Conservation (phyloP, 2,329 filamentous ascomycete genomes). For the Talaromyces sp. region DNA sequence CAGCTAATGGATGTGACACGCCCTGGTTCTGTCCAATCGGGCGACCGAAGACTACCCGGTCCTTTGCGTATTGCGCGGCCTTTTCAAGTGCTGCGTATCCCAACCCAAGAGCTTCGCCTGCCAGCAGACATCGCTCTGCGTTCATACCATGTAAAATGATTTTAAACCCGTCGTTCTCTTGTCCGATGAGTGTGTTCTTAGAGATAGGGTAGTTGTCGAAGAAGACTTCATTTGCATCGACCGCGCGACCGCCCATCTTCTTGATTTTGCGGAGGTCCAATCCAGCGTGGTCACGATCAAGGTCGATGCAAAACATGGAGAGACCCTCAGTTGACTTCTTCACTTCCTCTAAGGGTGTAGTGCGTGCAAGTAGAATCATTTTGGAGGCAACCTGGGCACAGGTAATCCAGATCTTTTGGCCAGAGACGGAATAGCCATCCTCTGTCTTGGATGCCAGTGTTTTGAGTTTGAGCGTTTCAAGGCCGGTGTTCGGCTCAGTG, state of each 20-base stretch:
- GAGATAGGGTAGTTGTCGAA: slow-evolving; percentile 77
- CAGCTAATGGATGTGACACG: slow-evolving; percentile 61
- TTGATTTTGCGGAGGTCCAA: slow-evolving; percentile 72
- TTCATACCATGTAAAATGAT: slow-evolving; percentile 81
- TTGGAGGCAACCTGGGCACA: slow-evolving; percentile 79
- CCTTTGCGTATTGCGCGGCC: slow-evolving; percentile 66
- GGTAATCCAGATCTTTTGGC: slow-evolving; percentile 89
- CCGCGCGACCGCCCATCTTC: slow-evolving; percentile 82
- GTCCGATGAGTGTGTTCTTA: slow-evolving; percentile 66
- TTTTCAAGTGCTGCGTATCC: slow-evolving; percentile 71
- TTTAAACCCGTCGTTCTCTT: slow-evolving; percentile 76
- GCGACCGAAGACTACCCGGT: slow-evolving; percentile 63
- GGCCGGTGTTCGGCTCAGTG: slow-evolving; percentile 50
- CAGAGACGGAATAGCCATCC: slow-evolving; percentile 66
- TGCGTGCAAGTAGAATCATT: slow-evolving; percentile 82
- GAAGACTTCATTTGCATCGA: slow-evolving; percentile 86
- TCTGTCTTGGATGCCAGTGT: slow-evolving; percentile 66
- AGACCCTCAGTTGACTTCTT: slow-evolving; percentile 73
- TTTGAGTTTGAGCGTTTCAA: slow-evolving; percentile 73
- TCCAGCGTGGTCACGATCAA: slow-evolving; percentile 63
- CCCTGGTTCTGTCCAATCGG: slow-evolving; percentile 64
- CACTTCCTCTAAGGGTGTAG: slow-evolving; percentile 68
- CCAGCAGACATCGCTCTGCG: slow-evolving; percentile 73
- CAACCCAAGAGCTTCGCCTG: slow-evolving; percentile 77
- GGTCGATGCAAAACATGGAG: slow-evolving; percentile 78